These are phyloP conservation scores for Coccomyxa subellipsoidea DNA, from an alignment of 163 green algal species.

Conservation along the genomic window DNA sequence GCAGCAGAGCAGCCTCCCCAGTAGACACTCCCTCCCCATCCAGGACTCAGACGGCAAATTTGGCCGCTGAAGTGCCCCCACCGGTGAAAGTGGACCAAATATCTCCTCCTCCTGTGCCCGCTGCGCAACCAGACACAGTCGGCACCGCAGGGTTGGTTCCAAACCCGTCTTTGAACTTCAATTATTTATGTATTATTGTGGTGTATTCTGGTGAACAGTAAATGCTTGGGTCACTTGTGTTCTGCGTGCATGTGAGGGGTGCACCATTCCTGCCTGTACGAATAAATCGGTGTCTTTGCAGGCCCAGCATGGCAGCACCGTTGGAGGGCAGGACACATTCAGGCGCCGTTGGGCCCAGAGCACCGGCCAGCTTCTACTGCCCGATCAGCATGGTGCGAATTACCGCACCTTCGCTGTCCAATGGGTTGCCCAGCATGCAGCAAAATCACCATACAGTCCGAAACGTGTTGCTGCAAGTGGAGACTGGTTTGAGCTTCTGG, in stretches of 20 bases:
- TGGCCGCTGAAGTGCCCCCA: background rate
- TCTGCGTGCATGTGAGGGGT: background rate
- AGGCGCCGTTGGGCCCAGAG: conserved; percentile 9
- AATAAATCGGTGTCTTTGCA: background rate
- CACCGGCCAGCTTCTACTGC: conserved; percentile 78
- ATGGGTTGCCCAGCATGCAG: too few species aligned
- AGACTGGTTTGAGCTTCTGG: too few species aligned
- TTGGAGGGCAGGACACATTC: conserved; percentile 3
- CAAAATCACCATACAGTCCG: too few species aligned
- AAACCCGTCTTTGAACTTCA: background rate
- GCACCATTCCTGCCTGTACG: background rate
- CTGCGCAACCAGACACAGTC: background rate
- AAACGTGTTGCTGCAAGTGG: too few species aligned
- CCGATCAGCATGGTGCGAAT: conserved; percentile 77
- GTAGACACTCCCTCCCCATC: background rate
- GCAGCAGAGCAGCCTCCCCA: background rate
- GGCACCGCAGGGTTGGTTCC: background rate
- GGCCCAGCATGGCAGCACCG: background rate
- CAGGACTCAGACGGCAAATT: background rate
- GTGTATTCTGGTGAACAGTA: background rate
- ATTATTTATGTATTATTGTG: background rate
- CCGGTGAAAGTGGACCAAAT: background rate
- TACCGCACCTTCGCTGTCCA: background rate
- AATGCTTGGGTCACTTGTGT: background rate
- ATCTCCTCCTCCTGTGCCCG: background rate